Base-by-base conservation (phyloP, 192 early-diverging fungal species). In the Gonapodya prolifera region DNA sequence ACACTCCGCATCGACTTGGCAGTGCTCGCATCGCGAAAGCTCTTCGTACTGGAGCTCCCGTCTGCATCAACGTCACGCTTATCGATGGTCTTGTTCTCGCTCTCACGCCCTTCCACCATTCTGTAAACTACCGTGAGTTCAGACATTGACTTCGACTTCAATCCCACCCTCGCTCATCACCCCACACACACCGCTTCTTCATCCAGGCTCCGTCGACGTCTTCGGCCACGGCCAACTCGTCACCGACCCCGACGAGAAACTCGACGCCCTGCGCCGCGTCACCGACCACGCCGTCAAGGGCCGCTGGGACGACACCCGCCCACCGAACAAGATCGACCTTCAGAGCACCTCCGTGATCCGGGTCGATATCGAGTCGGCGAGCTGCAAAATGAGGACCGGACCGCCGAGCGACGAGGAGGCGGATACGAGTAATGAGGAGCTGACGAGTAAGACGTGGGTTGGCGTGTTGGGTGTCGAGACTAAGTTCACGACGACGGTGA, bases 91-190 rank as follows among this genome's bases (percentile, higher is more conserved):
- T 87, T 0, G 77, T 87, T 29, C 77, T 86, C 1, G 85, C 85
- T 34, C 77, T 85, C 70, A 80, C 83, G 0, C 80, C 85, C 16
- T 87, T 87, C 84, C 75, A 87, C 74, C 80, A 87, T 77, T 83
- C 81, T 0, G 79, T 87, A 76, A 84, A 86, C 71, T 87, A 87
- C 75, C 77, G 82, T n/a, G n/a, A n/a, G n/a, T n/a, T n/a, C n/a
- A n/a, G n/a, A n/a, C n/a, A n/a, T n/a, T n/a, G n/a, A n/a, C n/a
- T n/a, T n/a, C n/a, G n/a, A n/a, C n/a, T n/a, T n/a, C n/a, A n/a
- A n/a, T n/a, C n/a, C n/a, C n/a, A n/a, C n/a, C n/a, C n/a, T n/a
- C n/a, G n/a, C n/a, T n/a, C n/a, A n/a, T n/a, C n/a, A n/a, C n/a
- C n/a, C n/a, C n/a, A n/a, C n/a, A n/a, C n/a, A n/a, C n/a, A n/a